Percentiles rank a stretch among this genome's conserved stretches.
phyloP scores from a whole-genome alignment of 306 rosid genomes.

The Malus asiatica region DNA sequence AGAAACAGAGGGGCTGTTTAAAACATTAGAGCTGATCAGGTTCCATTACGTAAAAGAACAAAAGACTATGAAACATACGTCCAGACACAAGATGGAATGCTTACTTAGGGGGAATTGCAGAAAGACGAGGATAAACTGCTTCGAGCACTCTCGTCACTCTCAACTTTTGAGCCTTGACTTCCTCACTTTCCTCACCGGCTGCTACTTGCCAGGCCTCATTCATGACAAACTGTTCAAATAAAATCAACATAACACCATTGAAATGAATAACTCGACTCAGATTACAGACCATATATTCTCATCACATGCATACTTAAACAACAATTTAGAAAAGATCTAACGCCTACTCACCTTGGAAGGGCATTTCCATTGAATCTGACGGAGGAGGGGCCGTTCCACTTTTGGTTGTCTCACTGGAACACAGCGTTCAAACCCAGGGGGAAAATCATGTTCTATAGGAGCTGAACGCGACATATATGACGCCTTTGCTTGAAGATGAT shows the following conservation, averaged over 20 bases:
- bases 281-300: neutral
- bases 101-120: slow-evolving; percentile 63
- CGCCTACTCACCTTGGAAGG: slow-evolving; percentile 51
- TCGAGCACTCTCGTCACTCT: slow-evolving; percentile 55
- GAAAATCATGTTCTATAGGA: slow-evolving; percentile 27
- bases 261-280: neutral
- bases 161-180: slow-evolving; percentile 31
- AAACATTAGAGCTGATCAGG: neutral
- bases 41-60: neutral
- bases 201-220: slow-evolving; percentile 43
- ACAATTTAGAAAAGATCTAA: neutral
- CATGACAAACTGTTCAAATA: slow-evolving; percentile 33
- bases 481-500: slow-evolving; percentile 40
- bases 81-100: neutral
- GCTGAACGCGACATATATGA: slow-evolving; percentile 30
- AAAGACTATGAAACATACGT: neutral
- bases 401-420: slow-evolving; percentile 18
- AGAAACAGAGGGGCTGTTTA: slow-evolving; percentile 46
- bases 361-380: slow-evolving; percentile 47
- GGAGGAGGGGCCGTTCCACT: slow-evolving; percentile 9
- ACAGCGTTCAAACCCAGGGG: slow-evolving; percentile 63
- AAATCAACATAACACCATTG: neutral
- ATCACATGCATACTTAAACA: neutral
- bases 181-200: slow-evolving; percentile 67
- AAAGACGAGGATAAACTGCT: slow-evolving; percentile 57